phyloP scores from a whole-genome alignment of 345 rosid species.

The Arabidopsis thaliana region DNA sequence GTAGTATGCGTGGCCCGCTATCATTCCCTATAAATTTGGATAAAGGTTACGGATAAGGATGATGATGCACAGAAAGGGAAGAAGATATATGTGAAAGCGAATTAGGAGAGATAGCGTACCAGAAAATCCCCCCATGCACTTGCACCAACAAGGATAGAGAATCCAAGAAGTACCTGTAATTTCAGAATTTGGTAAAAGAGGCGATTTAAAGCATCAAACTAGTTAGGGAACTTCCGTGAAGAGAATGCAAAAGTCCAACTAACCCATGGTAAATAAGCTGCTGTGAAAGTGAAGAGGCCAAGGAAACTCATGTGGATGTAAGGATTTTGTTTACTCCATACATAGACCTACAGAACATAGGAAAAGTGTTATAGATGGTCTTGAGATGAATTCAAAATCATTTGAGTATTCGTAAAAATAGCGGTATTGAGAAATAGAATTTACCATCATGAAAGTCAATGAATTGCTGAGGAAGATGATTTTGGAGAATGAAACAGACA shows the following conservation, averaged over 20 bases:
- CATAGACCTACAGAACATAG: conserved; percentile 68
- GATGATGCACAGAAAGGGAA: not conserved
- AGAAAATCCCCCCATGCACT: conserved; percentile 97
- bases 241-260: conserved; percentile 42
- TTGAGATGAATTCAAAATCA: not conserved
- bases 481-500: conserved; percentile 87
- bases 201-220: not conserved
- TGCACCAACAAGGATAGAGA: conserved; percentile 93
- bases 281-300: conserved; percentile 94
- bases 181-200: not conserved
- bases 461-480: conserved; percentile 98
- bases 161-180: conserved; percentile 87
- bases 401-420: not conserved
- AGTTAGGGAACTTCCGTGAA: not conserved
- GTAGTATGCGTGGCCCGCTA: conserved; percentile 98
- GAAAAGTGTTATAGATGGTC: not conserved
- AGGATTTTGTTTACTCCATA: conserved; percentile 99
- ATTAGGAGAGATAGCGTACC: conserved; percentile 51
- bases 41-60: not conserved
- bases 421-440: not conserved
- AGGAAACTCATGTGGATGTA: conserved; percentile 97
- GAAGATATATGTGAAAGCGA: not conserved
- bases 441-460: conserved; percentile 98
- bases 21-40: conserved; percentile 77
- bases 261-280: conserved; percentile 97